These are phyloP conservation scores for Sporothrix mexicana DNA, from an alignment of 2,329 filamentous ascomycete species.

Conservation along the genomic window DNA sequence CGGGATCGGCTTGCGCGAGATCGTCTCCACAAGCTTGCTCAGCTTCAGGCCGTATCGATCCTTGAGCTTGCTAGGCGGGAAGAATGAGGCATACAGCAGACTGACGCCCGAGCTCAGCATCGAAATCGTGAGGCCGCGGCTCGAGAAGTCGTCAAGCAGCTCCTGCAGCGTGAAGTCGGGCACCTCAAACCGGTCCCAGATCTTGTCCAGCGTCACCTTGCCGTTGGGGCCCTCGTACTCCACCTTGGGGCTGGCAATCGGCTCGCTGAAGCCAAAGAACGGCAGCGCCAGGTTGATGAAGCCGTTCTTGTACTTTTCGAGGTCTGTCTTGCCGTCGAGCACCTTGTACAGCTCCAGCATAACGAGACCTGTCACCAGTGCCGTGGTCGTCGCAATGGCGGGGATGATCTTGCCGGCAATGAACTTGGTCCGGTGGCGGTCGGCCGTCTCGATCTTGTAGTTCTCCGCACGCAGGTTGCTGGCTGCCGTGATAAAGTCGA, in stretches of 20 bases:
- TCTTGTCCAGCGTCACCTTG: constrained; percentile 86
- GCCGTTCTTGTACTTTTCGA: constrained; percentile 99
- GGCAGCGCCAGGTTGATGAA: constrained; percentile 96
- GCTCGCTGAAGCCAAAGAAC: constrained; percentile 98
- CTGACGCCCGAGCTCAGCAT: constrained; percentile 99
- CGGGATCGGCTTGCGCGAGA: constrained; percentile 91
- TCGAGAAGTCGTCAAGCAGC: constrained; percentile 81
- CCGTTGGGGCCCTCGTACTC: constrained; percentile 81
- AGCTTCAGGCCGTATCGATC: constrained; percentile 83
- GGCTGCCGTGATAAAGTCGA: constrained; percentile 97
- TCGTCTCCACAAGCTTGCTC: constrained; percentile 83
- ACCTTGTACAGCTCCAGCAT: constrained; percentile 95
- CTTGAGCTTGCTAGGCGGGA: constrained; percentile 77
- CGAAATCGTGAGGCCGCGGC: constrained; percentile 78
- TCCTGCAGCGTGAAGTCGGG: constrained; percentile 83
- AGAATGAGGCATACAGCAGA: constrained; percentile 92
- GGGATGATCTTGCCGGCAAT: constrained; percentile 99
- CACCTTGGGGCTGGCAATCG: constrained; percentile 91
- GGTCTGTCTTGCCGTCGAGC: constrained; percentile 91
- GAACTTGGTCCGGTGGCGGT: constrained; percentile 98
- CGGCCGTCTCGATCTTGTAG: constrained; percentile 92
- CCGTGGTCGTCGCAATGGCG: constrained; percentile 96
- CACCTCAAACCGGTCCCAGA: constrained; percentile 97
- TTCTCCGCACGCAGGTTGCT: constrained; percentile 97
- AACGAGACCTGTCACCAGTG: constrained; percentile 91